Evolutionary conservation across 768 basidiomycete genomes (phyloP), one percentile per base, ranked within the genome.

Genomic region (Dioszegia hungarica): DNA sequence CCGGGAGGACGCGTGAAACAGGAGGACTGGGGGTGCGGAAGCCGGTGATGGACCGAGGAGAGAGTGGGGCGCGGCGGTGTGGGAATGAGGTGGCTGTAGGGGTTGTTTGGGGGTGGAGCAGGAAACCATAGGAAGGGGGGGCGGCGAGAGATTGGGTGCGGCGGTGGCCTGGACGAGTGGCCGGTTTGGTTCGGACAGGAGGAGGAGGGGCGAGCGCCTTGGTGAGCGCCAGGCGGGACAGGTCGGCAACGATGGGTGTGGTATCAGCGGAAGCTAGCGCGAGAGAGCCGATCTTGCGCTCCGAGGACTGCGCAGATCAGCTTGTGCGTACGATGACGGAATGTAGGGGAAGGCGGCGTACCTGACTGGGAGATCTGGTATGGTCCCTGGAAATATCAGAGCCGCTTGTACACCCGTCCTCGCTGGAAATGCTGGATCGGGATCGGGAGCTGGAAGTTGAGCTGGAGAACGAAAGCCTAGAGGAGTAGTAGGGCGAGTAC

Each of bases 141-240:
- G 36, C 34, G 36, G 36, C 14, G 49, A 51, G 49, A 10, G 49
- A 51, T 20, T 51, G 49, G 5, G 49, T 51, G 11, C 49, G 49
- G 22, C 49, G 49, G 27, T 51, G 49, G 5, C 36, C 28, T 20
- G 27, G 27, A 1, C 49, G 49, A 25, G 22, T 38, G 25, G 49
- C 37, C 11, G 49, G 20, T 24, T 37, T 27, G 10, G 49, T 9
- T 8, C 36, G 49, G 34, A 14, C 2, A 14, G 25, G 14, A 17
- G 49, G 34, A 27, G 37, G 49, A 28, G 49, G 24, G 5, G 49
- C 3, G 10, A 38, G 25, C 2, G 31, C 15, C 25, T 38, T 51
- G 20, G 34, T 20, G 11, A 51, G 34, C 9, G 19, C 49, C 22
- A 51, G 49, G 1, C 34, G 34, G 49, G 49, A 51, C 5, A 51